A percentile compares a stretch with the other conserved stretches of the same genome.
phyloP scores from a whole-genome alignment of 2,329 filamentous ascomycete species.

The Lachnellula cervina region DNA sequence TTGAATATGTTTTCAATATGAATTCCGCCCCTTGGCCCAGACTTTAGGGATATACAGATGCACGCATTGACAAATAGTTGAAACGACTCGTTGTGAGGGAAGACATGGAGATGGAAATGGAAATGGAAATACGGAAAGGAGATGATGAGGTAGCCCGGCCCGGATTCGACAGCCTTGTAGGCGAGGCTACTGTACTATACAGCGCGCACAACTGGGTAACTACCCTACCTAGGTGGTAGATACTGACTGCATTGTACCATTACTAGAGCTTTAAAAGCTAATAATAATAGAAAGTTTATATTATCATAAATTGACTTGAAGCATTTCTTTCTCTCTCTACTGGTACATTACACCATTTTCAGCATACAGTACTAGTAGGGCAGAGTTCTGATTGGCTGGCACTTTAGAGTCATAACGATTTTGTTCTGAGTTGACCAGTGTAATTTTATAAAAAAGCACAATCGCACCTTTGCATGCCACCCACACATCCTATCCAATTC shows the following conservation, averaged over 20 bases:
- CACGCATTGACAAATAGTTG: background rate
- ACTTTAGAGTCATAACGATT: background rate
- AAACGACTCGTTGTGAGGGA: background rate
- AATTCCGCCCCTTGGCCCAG: background rate
- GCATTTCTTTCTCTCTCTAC: too few species aligned
- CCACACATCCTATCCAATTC: conserved; percentile 14
- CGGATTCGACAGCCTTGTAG: background rate
- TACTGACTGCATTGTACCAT: too few species aligned
- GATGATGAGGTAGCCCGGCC: background rate
- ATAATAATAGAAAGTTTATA: too few species aligned
- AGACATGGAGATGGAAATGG: background rate
- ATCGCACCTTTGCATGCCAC: background rate
- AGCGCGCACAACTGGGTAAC: background rate
- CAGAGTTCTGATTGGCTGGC: background rate
- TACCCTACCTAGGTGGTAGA: too few species aligned
- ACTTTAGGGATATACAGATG: background rate
- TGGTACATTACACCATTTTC: too few species aligned
- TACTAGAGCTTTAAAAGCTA: too few species aligned
- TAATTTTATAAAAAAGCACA: too few species aligned
- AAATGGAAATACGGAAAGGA: too few species aligned
- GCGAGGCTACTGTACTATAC: too few species aligned
- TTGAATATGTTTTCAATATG: background rate
- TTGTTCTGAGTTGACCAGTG: too few species aligned
- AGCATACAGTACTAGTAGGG: too few species aligned
- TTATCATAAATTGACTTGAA: too few species aligned